These are phyloP conservation scores for Diaporthe nobilis DNA, from an alignment of 2,329 filamentous ascomycete species.

Conservation along the genomic window DNA sequence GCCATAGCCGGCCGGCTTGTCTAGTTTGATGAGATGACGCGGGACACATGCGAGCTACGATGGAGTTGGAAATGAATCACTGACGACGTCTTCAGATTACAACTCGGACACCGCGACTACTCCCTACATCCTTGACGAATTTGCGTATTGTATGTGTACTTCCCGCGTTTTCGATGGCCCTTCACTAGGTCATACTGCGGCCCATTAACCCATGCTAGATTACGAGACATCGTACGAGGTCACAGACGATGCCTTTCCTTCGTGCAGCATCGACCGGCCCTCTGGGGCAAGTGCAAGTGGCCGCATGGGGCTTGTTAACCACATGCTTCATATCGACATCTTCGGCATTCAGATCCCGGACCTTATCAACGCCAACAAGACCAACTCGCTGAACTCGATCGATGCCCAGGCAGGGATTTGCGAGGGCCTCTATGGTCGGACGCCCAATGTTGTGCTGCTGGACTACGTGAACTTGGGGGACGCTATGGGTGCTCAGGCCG, in stretches of 20 bases:
- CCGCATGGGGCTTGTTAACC: conserved; percentile 70
- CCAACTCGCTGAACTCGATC: conserved; percentile 62
- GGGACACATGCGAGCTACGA: not conserved
- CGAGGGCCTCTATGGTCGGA: conserved; percentile 48
- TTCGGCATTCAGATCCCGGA: conserved; percentile 50
- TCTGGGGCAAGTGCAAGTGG: conserved; percentile 53
- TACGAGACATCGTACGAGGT: conserved; percentile 79
- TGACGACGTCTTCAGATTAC: conserved; percentile 69
- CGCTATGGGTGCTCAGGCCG: conserved; percentile 34
- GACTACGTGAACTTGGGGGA: conserved; percentile 37
- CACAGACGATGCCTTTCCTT: conserved; percentile 70
- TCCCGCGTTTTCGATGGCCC: conserved; percentile 59
- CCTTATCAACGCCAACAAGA: conserved; percentile 53
- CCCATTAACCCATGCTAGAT: not conserved
- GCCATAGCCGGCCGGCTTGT: not conserved
- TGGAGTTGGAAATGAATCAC: conserved; percentile 4
- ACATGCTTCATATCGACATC: conserved; percentile 70
- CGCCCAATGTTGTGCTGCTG: conserved; percentile 52
- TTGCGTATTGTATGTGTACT: conserved; percentile 63
- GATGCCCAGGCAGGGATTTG: conserved; percentile 57
- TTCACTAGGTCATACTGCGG: not conserved
- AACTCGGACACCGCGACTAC: conserved; percentile 62
- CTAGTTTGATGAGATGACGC: conserved; percentile 12
- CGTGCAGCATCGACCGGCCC: conserved; percentile 77
- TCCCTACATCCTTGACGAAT: conserved; percentile 76